Evolutionary conservation across 2,329 filamentous ascomycete genomes (phyloP), one percentile per base, ranked within the genome.

Genomic region (Alternaria alternata): DNA sequence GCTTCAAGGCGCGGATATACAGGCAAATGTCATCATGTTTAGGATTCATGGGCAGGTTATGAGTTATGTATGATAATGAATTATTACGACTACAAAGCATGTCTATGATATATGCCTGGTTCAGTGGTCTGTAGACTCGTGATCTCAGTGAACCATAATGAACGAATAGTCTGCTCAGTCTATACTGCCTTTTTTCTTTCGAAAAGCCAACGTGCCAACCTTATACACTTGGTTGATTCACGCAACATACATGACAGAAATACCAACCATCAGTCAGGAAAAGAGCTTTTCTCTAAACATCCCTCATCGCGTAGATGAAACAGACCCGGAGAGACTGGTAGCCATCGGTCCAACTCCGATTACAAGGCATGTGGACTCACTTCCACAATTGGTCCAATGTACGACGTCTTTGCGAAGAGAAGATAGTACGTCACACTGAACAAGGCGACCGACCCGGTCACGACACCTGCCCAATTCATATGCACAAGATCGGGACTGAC

Each of bases 401-500:
- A 78, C n/a, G 59, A 63, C 54, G 72, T 70, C 48, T 51, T 70
- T 20, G 75, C 75, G 43, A 64, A 75, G 8, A 72, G 8, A 9
- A 72, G 22, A 55, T 78, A 78, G 47, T 77, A 78, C 2, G 59
- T 62, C 30, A 76, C 65, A 26, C 75, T 76, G 28, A 77, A 73
- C 0, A 69, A 34, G 0, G 71, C 61, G 7, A 77, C 74, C 6
- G 61, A 63, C 0, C 69, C 73, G 2, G 73, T 75, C 12, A 78
- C 74, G 3, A 77, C 65, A 2, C 75, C 69, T 2, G 73, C 73
- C 67, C 70, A 78, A 24, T 78, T 78, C 75, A 77, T 77, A 22
- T 62, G 47, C 6, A 48, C 60, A 3, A 69, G 36, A 24, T 69
- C 56, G 7, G 64, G 62, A 7, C 68, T 65, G 3, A 62, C 47